A percentile compares a stretch with the other conserved stretches of the same genome.
phyloP scores from a whole-genome alignment of 2,329 filamentous ascomycete species.

The Cucurbitaria berberidis region DNA sequence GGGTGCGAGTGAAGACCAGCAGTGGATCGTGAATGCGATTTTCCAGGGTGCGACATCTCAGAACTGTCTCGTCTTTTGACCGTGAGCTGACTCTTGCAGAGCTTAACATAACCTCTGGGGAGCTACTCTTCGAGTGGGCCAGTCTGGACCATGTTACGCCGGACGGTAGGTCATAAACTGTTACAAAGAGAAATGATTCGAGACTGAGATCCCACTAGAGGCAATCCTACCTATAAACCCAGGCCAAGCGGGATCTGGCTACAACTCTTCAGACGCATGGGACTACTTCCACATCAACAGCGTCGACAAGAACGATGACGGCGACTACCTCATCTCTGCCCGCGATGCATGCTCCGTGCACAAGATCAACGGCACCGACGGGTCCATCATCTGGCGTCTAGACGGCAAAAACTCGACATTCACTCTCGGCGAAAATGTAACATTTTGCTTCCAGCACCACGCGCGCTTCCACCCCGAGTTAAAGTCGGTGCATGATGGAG shows the following conservation, averaged over 20 bases:
- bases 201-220: slow-evolving; percentile 19
- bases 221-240: slow-evolving; percentile 34
- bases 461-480: slow-evolving; percentile 51
- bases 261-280: slow-evolving; percentile 34
- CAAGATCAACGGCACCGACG: slow-evolving; percentile 31
- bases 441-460: slow-evolving; percentile 55
- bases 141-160: slow-evolving; percentile 44
- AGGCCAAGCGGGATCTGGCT: slow-evolving; percentile 32
- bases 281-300: slow-evolving; percentile 53
- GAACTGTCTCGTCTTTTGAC: neutral
- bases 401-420: slow-evolving; percentile 37
- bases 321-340: slow-evolving; percentile 38
- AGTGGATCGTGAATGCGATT: slow-evolving; percentile 63
- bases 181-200: neutral
- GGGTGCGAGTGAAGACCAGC: slow-evolving; percentile 56
- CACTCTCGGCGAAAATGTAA: slow-evolving; percentile 18
- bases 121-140: slow-evolving; percentile 50
- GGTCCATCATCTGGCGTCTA: slow-evolving; percentile 42
- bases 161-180: neutral
- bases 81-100: slow-evolving; percentile 27
- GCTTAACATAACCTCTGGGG: slow-evolving; percentile 47
- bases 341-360: slow-evolving; percentile 33
- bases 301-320: slow-evolving; percentile 47
- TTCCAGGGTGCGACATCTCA: slow-evolving; percentile 48
- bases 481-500: slow-evolving; percentile 8